Evolutionary conservation across 129 eudicot genomes (phyloP).

Genomic region (Flaveria sonorensis): DNA sequence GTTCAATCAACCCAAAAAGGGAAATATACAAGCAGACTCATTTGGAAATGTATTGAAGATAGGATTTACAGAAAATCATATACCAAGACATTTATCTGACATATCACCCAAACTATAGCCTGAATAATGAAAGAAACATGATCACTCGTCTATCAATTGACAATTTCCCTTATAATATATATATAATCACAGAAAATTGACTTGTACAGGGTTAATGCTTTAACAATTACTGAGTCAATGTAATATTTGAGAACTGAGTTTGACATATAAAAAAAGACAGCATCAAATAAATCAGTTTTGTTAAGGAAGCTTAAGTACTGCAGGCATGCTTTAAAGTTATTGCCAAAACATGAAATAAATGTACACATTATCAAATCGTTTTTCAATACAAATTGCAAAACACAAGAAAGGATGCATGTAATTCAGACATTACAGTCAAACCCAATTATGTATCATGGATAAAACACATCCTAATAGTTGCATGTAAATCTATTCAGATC

Average conservation of each 20-base stretch:
- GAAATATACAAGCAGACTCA: too few species aligned
- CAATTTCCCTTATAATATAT: background rate
- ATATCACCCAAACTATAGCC: background rate
- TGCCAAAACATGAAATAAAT: background rate
- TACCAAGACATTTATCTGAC: too few species aligned
- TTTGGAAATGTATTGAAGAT: too few species aligned
- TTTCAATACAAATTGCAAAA: background rate
- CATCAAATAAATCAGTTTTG: background rate
- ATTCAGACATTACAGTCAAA: conserved; percentile 11
- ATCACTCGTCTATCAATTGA: background rate
- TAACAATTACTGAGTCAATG: background rate
- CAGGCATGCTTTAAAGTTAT: background rate
- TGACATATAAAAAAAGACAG: background rate
- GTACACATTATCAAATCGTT: conserved; percentile 1
- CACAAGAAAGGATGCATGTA: background rate
- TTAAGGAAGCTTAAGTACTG: background rate
- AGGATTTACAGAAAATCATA: too few species aligned
- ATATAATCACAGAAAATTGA: background rate
- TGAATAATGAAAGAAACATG: background rate
- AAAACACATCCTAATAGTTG: conserved; percentile 8
- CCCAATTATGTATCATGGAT: conserved; percentile 2
- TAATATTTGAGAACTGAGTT: background rate
- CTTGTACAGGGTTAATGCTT: background rate
- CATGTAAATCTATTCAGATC: conserved; percentile 2
- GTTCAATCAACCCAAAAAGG: too few species aligned